A percentile compares a stretch with the other conserved stretches of the same genome.
These are phyloP conservation scores for Allium fistulosum DNA, from an alignment of 106 monocot genomes.

Conservation along the genomic window DNA sequence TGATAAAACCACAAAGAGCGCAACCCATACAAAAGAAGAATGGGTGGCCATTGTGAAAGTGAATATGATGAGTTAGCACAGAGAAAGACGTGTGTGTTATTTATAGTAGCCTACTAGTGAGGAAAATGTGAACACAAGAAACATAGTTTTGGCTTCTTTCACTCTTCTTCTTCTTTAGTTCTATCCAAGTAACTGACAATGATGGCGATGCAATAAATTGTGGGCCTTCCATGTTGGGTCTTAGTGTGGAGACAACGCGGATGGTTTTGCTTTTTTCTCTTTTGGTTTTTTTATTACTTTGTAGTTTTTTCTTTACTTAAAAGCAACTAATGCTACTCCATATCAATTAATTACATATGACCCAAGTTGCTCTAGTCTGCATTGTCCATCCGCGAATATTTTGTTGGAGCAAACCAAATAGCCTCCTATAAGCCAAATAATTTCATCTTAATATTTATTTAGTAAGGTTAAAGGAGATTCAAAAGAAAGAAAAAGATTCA, in stretches of 20 bases:
- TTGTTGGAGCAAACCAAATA: too few relatives aligned
- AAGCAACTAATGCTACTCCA: too few relatives aligned
- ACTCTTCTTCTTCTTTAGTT: neutral
- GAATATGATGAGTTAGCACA: neutral
- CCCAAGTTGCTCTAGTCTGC: too few relatives aligned
- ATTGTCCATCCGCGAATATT: too few relatives aligned
- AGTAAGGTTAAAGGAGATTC: too few relatives aligned
- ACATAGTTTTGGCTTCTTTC: neutral
- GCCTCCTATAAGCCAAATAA: too few relatives aligned
- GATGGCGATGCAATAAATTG: neutral
- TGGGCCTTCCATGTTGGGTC: neutral
- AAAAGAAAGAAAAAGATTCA: too few relatives aligned
- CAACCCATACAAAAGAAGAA: neutral
- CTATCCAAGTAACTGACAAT: neutral
- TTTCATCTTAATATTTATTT: too few relatives aligned
- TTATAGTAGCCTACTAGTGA: neutral
- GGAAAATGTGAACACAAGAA: slow-evolving; percentile 5
- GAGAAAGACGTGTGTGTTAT: too few relatives aligned
- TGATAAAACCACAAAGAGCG: neutral
- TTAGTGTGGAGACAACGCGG: slow-evolving; percentile 9
- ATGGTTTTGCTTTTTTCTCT: neutral
- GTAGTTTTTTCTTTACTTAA: too few relatives aligned
- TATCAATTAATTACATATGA: too few relatives aligned
- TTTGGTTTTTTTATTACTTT: neutral
- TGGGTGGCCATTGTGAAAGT: slow-evolving; percentile 2